A percentile compares a stretch with the other conserved stretches of the same genome.
Conservation (phyloP, 2,329 filamentous ascomycete genomes). For the Teratosphaeria zuluensis region DNA sequence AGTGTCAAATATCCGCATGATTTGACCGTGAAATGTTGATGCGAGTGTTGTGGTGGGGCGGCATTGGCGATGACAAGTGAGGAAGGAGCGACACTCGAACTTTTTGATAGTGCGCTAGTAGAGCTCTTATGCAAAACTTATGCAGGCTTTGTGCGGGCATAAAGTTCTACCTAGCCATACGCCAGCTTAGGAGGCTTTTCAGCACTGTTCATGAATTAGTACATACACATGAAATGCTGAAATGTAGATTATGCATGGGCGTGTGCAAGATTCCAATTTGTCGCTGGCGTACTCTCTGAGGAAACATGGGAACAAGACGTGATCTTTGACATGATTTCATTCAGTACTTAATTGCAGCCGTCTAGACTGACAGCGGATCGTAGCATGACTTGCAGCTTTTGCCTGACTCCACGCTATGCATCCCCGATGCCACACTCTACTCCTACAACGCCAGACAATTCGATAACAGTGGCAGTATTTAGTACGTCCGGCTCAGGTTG, state of each 20-base stretch:
- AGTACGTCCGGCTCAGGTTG: conserved; percentile 93
- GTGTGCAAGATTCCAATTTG: too few relatives aligned
- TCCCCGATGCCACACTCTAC: neutral
- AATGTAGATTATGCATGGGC: too few relatives aligned
- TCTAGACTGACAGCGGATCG: neutral
- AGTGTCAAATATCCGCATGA: neutral
- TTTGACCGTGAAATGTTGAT: neutral
- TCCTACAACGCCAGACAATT: neutral
- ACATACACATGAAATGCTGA: too few relatives aligned
- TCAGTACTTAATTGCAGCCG: neutral
- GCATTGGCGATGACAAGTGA: neutral
- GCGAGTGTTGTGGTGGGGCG: neutral
- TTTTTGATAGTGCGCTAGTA: neutral
- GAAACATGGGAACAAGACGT: neutral
- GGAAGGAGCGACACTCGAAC: neutral
- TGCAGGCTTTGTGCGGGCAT: neutral
- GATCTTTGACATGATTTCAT: neutral
- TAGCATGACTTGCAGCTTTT: neutral
- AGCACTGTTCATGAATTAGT: too few relatives aligned
- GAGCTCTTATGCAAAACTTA: neutral
- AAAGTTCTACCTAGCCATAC: too few relatives aligned
- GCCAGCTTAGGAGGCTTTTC: too few relatives aligned
- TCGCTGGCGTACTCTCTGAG: too few relatives aligned
- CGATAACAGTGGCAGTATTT: conserved; percentile 21
- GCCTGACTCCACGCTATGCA: conserved; percentile 3